Conservation (phyloP, 75 land plant species). For the Chamaecyparis obtusa region DNA sequence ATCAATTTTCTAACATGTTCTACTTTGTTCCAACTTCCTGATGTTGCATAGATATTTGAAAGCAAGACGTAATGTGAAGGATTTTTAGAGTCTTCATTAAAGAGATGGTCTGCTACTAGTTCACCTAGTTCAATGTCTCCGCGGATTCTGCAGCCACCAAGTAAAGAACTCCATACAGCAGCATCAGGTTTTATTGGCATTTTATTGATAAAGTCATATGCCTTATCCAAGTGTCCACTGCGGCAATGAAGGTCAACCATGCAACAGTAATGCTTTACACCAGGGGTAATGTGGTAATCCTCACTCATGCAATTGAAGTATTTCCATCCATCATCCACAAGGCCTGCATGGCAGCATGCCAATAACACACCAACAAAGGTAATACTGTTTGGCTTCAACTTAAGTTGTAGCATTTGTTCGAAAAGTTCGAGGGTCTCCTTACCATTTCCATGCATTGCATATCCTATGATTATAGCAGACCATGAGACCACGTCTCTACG, state of each 20-base stretch:
- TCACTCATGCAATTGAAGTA: constrained; percentile 49
- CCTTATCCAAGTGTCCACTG: constrained; percentile 53
- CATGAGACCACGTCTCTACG: constrained; percentile 39
- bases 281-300: constrained; percentile 37
- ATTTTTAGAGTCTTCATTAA: constrained; percentile 47
- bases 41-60: constrained; percentile 22
- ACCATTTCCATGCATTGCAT: constrained; percentile 52
- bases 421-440: constrained; percentile 36
- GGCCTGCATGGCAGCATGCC: constrained; percentile 70
- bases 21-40: constrained; percentile 14
- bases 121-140: constrained; percentile 42
- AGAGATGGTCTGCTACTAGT: constrained; percentile 24
- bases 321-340: constrained; percentile 45
- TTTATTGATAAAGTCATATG: constrained; percentile 31
- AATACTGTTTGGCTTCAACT: constrained; percentile 40
- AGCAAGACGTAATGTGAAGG: constrained; percentile 21
- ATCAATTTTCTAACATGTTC: constrained; percentile 6
- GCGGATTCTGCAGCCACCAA: constrained; percentile 54
- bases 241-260: constrained; percentile 73
- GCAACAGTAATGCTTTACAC: constrained; percentile 59
- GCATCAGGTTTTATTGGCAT: constrained; percentile 56
- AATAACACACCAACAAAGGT: constrained; percentile 56
- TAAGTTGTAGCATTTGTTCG: constrained; percentile 33
- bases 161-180: constrained; percentile 61
- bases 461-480: constrained; percentile 61